phyloP scores from a whole-genome alignment of 306 rosid species.

The Alnus glutinosa region DNA sequence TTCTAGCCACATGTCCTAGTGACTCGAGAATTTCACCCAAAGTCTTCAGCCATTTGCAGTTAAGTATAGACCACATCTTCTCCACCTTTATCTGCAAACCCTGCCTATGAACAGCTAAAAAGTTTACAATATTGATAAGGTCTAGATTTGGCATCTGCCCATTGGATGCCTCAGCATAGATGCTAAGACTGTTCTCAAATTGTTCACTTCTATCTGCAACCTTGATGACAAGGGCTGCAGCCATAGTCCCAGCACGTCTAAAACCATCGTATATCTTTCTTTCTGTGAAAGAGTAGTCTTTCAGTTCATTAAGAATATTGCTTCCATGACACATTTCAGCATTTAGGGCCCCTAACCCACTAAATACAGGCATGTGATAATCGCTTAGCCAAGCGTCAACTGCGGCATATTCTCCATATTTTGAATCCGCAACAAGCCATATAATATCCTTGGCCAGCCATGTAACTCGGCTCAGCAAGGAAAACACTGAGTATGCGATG shows the following conservation, averaged over 20 bases:
- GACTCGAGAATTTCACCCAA: conserved; percentile 73
- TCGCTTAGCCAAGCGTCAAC: conserved; percentile 92
- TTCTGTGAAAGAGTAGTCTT: conserved; percentile 38
- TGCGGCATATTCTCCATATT: conserved; percentile 71
- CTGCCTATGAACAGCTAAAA: conserved; percentile 81
- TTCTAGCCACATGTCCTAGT: conserved; percentile 57
- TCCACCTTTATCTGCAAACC: conserved; percentile 75
- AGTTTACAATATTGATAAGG: conserved; percentile 85
- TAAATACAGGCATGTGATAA: conserved; percentile 72
- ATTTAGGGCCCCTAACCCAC: conserved; percentile 25
- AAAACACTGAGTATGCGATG: conserved; percentile 79
- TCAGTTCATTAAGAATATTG: conserved; percentile 33
- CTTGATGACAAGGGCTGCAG: conserved; percentile 89
- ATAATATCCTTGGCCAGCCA: conserved; percentile 94
- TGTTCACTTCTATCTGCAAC: conserved; percentile 57
- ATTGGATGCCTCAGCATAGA: conserved; percentile 89
- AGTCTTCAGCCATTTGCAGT: conserved; percentile 66
- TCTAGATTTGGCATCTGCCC: conserved; percentile 99
- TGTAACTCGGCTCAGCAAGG: conserved; percentile 79
- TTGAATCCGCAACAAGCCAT: conserved; percentile 91
- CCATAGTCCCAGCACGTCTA: conserved; percentile 94
- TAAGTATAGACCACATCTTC: conserved; percentile 63
- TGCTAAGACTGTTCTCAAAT: conserved; percentile 69
- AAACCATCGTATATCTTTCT: conserved; percentile 53
- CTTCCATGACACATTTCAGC: conserved; percentile 55